Base-by-base conservation (phyloP, 495 filamentous ascomycete species). In the Annulohypoxylon maeteangense region DNA sequence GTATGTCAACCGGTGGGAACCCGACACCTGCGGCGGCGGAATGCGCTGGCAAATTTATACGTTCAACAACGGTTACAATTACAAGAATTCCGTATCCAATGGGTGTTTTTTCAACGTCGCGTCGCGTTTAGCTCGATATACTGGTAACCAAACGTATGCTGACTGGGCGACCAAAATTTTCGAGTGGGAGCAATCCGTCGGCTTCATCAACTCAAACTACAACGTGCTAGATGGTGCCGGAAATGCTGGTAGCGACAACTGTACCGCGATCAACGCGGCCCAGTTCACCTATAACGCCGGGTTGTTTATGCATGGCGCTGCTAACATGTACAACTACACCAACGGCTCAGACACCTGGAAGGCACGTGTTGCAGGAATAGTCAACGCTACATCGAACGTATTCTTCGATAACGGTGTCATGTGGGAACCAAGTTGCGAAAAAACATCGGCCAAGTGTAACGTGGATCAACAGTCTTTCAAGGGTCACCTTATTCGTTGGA, bases 41-140 rank as follows among this genome's bases (percentile, higher is more conserved):
- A 80, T 96, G 53, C 84, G 90, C 32, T 96, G 93, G 93, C 93
- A 96, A 81, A 91, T 95, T 44, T 93, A 87, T 78, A 84, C 87
- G 2, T 93, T 90, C 79, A 92, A 94, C 80, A 88, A 84, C 8
- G 93, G 93, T 1, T 95, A 91, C 78, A 85, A 88, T 62, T 92
- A 89, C 78, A 93, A 93, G 76, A 94, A 94, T 75, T 85, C 88
- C 36, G 85, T 92, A 18, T 87, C 88, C 1, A 91, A 91, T 63
- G 91, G 87, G 0, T 87, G 87, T 47, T 88, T 92, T 74, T 93
- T 93, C 80, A 89, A 91, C 70, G 81, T 95, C 1, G 88, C 87
- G 1, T 86, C 91, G 8, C 87, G 92, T 23, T 81, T 95, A 4
- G 91, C 90, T 1, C 81, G 83, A 14, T 93, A 91, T 75, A 94